Evolutionary conservation across 2,329 filamentous ascomycete genomes (phyloP).

Genomic region (Pseudocercospora pini-densiflorae): DNA sequence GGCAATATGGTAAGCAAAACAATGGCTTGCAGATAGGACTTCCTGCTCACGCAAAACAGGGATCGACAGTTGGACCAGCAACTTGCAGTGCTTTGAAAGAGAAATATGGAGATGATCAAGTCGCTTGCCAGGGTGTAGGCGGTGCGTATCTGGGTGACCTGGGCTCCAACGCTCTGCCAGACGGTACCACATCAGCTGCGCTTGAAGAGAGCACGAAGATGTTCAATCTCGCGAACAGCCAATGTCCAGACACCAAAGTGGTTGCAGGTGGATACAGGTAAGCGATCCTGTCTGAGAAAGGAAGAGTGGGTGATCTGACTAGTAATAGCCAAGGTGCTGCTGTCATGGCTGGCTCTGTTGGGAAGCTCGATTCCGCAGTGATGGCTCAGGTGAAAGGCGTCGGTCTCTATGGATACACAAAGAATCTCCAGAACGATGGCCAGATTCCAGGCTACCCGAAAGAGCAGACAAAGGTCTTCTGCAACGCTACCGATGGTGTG

Average conservation of each 20-base stretch:
- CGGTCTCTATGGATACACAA: slow-evolving; percentile 48
- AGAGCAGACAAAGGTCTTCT: slow-evolving; percentile 43
- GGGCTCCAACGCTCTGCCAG: slow-evolving; percentile 28
- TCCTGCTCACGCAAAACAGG: slow-evolving; percentile 18
- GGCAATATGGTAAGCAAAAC: slow-evolving; percentile 53
- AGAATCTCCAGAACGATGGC: slow-evolving; percentile 44
- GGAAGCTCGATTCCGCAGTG: slow-evolving; percentile 34
- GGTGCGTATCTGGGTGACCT: slow-evolving; percentile 30
- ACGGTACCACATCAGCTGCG: slow-evolving; percentile 29
- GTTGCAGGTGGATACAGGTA: slow-evolving; percentile 36
- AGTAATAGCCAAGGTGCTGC: slow-evolving; percentile 45
- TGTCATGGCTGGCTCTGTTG: slow-evolving; percentile 43
- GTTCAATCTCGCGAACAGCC: slow-evolving; percentile 31
- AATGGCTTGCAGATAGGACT: no score
- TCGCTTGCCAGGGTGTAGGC: slow-evolving; percentile 38
- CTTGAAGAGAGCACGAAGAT: slow-evolving; percentile 30
- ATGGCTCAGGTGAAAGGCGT: slow-evolving; percentile 43
- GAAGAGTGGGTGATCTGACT: slow-evolving; percentile 5
- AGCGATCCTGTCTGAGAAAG: not conserved
- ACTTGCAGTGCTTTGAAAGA: slow-evolving; percentile 35
- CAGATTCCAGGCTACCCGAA: slow-evolving; percentile 42
- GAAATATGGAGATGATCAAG: slow-evolving; percentile 24
- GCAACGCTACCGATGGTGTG: slow-evolving; percentile 41
- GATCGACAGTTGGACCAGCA: slow-evolving; percentile 30
- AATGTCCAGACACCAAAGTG: slow-evolving; percentile 36